These are phyloP conservation scores for Stagonosporopsis tanaceti DNA, from an alignment of 2,329 filamentous ascomycete genomes.

Conservation along the genomic window DNA sequence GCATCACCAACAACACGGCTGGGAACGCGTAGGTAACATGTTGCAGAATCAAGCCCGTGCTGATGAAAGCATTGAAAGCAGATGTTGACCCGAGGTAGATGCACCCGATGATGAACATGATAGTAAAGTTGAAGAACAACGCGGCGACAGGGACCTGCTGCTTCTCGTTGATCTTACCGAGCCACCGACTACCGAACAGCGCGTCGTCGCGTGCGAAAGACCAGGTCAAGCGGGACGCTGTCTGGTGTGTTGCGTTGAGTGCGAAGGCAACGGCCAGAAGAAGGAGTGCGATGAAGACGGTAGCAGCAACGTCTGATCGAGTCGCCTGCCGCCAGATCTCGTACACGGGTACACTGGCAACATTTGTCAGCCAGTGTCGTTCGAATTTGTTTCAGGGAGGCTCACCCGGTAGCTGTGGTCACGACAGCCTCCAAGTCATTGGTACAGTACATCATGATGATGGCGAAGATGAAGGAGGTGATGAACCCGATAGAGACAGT, in stretches of 20 bases:
- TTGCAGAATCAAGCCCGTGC: conserved; percentile 31
- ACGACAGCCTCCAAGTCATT: conserved; percentile 21
- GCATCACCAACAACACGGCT: conserved; percentile 36
- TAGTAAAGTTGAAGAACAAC: conserved; percentile 24
- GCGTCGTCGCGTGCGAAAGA: conserved; percentile 28
- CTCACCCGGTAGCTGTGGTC: conserved; percentile 24
- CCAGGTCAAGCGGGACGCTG: conserved; percentile 29
- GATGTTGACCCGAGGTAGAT: conserved; percentile 29
- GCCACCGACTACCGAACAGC: conserved; percentile 24
- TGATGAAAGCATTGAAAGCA: conserved; percentile 30
- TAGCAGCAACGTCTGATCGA: conserved; percentile 23
- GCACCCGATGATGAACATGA: conserved; percentile 31
- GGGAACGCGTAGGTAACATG: conserved; percentile 41
- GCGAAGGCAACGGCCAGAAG: conserved; percentile 22
- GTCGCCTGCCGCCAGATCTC: conserved; percentile 32
- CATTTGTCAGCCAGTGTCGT: background rate
- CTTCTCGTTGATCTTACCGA: conserved; percentile 19
- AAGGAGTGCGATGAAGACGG: conserved; percentile 20
- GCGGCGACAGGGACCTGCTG: conserved; percentile 24
- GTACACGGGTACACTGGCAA: conserved; percentile 20
- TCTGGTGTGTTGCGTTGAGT: conserved; percentile 25
- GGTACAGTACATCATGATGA: conserved; percentile 27
- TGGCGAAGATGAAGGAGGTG: conserved; percentile 27
- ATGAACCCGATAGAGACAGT: conserved; percentile 37
- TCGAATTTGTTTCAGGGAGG: background rate